Evolutionary conservation across 805 yeast genomes (phyloP).

Genomic region (Saturnispora hagleri): DNA sequence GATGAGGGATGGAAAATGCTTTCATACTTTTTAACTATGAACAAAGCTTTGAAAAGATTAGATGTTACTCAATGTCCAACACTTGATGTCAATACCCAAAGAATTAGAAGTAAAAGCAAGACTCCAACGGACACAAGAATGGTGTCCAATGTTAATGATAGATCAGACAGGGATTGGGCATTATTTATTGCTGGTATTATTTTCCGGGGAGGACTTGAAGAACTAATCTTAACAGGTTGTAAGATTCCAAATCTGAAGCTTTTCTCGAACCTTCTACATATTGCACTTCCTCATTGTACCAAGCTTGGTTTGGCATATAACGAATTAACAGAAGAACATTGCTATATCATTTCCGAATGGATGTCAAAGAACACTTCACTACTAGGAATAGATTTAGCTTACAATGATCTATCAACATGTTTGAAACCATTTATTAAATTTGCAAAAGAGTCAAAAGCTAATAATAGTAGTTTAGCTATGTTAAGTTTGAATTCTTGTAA

Average conservation of each 20-base stretch:
- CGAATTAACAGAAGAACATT: conserved; percentile 51
- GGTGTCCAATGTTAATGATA: conserved; percentile 40
- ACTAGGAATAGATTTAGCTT: conserved; percentile 75
- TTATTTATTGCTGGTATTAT: conserved; percentile 60
- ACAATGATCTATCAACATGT: conserved; percentile 50
- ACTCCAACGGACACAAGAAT: conserved; percentile 25
- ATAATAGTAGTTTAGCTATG: conserved; percentile 30
- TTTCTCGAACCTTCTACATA: conserved; percentile 46
- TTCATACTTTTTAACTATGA: conserved; percentile 65
- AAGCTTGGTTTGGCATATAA: conserved; percentile 74
- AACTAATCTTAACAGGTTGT: conserved; percentile 71
- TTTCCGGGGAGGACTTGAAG: conserved; percentile 69
- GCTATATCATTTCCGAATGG: conserved; percentile 52
- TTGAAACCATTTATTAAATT: conserved; percentile 32
- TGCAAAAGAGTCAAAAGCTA: conserved; percentile 10
- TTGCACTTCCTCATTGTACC: conserved; percentile 49
- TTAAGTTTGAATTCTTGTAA: conserved; percentile 61
- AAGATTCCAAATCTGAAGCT: conserved; percentile 45
- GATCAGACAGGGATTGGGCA: conserved; percentile 80
- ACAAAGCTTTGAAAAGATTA: conserved; percentile 45
- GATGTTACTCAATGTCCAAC: conserved; percentile 67
- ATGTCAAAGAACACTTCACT: conserved; percentile 35
- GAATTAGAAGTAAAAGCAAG: conserved; percentile 24
- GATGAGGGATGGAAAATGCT: conserved; percentile 68
- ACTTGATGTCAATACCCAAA: conserved; percentile 35